Percentiles rank a stretch among this genome's conserved stretches.
Evolutionary conservation across 108 stramenopile species (phyloP).

Genomic region (Stephanodiscus triporus): DNA sequence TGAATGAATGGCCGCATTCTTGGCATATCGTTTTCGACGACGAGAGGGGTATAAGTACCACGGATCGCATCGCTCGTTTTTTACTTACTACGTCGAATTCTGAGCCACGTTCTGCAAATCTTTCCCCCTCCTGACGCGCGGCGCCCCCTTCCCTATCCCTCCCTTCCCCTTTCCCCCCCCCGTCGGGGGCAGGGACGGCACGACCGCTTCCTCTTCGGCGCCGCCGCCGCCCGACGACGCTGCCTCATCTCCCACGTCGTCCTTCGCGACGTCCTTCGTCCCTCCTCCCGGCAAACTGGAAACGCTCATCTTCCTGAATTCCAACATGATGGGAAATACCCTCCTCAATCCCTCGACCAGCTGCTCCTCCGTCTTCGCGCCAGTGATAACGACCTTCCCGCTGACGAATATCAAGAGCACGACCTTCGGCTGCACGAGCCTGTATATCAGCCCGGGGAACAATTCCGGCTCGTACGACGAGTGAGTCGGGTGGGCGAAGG

Average conservation of each 20-base stretch:
- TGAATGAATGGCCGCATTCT: neutral
- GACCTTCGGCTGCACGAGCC: constrained; percentile 88
- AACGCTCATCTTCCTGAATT: constrained; percentile 73
- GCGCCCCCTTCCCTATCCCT: constrained; percentile 4
- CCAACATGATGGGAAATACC: constrained; percentile 77
- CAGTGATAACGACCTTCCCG: constrained; percentile 93
- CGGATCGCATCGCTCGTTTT: neutral
- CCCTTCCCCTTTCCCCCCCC: neutral
- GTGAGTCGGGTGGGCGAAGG: constrained; percentile 91
- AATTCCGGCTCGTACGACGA: constrained; percentile 96
- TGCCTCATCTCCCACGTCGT: no score
- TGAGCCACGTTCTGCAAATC: constrained; percentile 11
- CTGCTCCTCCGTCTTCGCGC: constrained; percentile 83
- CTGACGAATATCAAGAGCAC: constrained; percentile 96
- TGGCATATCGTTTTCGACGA: neutral
- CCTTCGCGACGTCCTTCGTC: neutral
- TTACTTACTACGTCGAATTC: neutral
- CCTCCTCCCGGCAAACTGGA: constrained; percentile 25
- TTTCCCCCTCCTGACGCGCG: constrained; percentile 16
- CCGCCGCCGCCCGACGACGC: constrained; percentile 3
- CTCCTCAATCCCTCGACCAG: constrained; percentile 73
- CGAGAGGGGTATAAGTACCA: no score
- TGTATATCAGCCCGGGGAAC: constrained; percentile 98
- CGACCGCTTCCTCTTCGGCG: neutral
- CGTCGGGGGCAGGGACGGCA: constrained; percentile 1